These are phyloP conservation scores for Colletotrichum abscissum DNA, from an alignment of 2,329 filamentous ascomycete species.

Conservation along the genomic window DNA sequence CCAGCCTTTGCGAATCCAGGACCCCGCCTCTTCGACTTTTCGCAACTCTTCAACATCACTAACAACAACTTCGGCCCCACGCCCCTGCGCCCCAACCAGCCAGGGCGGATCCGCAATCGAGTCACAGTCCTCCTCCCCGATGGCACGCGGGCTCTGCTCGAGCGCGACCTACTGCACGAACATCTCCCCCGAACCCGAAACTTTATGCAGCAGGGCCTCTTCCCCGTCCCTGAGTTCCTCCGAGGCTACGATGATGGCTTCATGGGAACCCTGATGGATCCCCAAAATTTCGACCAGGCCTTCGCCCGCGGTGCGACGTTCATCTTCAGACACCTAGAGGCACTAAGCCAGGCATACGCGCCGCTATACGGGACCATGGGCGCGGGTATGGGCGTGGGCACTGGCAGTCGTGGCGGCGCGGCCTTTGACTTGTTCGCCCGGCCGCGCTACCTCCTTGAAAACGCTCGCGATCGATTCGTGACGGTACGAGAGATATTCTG, in stretches of 20 bases:
- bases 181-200: constrained; percentile 32
- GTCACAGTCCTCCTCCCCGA: constrained; percentile 29
- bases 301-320: constrained; percentile 16
- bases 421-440: constrained; percentile 19
- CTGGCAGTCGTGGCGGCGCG: background rate
- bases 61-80: background rate
- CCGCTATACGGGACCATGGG: background rate
- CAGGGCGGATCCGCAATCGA: constrained; percentile 20
- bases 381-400: background rate
- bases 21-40: constrained; percentile 9
- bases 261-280: background rate
- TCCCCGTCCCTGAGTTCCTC: constrained; percentile 28
- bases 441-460: constrained; percentile 21
- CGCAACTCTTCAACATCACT: constrained; percentile 18
- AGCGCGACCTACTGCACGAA: constrained; percentile 24
- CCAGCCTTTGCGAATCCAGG: background rate
- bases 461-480: constrained; percentile 10
- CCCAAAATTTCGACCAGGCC: background rate
- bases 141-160: constrained; percentile 12
- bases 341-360: background rate
- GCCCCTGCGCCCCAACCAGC: background rate
- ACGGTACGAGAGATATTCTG: constrained; percentile 27
- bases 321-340: constrained; percentile 30
- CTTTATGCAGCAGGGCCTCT: background rate
- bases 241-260: constrained; percentile 22